phyloP scores from a whole-genome alignment of 148 eudicot species.

The Pouteria glomerata region DNA sequence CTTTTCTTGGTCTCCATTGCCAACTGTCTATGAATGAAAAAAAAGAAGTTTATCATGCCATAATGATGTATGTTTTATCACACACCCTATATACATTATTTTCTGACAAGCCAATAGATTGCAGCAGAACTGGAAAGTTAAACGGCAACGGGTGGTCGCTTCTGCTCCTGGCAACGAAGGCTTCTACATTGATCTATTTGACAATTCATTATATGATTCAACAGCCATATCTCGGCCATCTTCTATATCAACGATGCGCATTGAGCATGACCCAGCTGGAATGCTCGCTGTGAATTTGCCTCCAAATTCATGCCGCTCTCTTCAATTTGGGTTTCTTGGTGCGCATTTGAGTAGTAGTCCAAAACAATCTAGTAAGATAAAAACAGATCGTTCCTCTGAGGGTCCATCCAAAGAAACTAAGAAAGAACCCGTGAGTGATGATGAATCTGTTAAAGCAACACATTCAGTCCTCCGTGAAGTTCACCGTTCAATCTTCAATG shows the following conservation, averaged over 20 bases:
- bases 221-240: slow-evolving; percentile 55
- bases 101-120: slow-evolving; percentile 50
- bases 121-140: slow-evolving; percentile 99
- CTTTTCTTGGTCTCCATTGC: neutral
- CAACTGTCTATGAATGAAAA: neutral
- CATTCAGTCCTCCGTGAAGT: slow-evolving; percentile 64
- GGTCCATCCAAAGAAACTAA: slow-evolving; percentile 38
- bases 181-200: slow-evolving; percentile 82
- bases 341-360: slow-evolving; percentile 16
- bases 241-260: slow-evolving; percentile 57
- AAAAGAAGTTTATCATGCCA: neutral
- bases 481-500: slow-evolving; percentile 79
- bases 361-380: slow-evolving; percentile 20
- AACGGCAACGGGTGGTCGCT: slow-evolving; percentile 78
- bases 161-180: slow-evolving; percentile 88
- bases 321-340: slow-evolving; percentile 67
- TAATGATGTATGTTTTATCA: neutral
- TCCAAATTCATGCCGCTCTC: slow-evolving; percentile 55
- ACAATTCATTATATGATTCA: slow-evolving; percentile 54
- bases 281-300: slow-evolving; percentile 88
- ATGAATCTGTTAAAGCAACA: slow-evolving; percentile 57
- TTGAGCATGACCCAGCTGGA: slow-evolving; percentile 89
- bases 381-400: slow-evolving; percentile 17
- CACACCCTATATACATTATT: slow-evolving; percentile 3
- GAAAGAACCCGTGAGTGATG: slow-evolving; percentile 54